Base-by-base conservation (phyloP, 768 basidiomycete genomes). In the Suillus occidentalis region DNA sequence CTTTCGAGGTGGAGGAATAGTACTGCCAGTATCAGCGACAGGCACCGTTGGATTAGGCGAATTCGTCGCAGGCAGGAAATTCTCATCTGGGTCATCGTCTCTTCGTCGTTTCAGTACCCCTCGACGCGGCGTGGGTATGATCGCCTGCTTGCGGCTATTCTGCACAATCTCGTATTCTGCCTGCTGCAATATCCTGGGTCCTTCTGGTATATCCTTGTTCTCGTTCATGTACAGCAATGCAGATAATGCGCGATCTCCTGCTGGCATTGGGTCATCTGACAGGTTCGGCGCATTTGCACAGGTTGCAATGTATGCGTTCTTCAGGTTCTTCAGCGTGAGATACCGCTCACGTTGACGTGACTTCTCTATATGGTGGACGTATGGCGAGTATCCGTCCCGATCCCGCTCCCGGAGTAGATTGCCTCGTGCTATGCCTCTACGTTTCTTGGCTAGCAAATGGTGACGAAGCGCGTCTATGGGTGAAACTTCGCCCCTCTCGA, bases 81-180 rank as follows among this genome's bases (percentile, higher is more conserved):
- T 59, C n/a, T 63, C 16, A 37, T 18, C 13, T 3, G n/a, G 25
- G 3, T 69, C 72, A 2, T 69, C 75, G 0, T 66, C 75, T 55
- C 76, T 66, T 60, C 61, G 60, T 63, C 75, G 68, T 63, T 76
- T 76, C 61, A 76, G 59, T 28, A 76, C 72, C 7, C 73, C 72
- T 28, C 58, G 39, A 47, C 67, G 68, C 56, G 75, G 76, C 5
- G 67, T 67, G 2, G 72, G 66, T 16, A 66, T 7, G 62, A 77
- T 67, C n/a, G 75, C 76, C 69, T 75, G 73, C 25, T 68, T 73
- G 34, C 69, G 71, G 3, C 63, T 63, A 50, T 75, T 69, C 31
- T 73, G 66, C 66, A 75, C 68, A 43, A 55, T 65, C 47, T 66
- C 56, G 64, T 62, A 75, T 59, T 75, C 76, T 52, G 70, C 71